Conservation (phyloP, 1,284 basidiomycete genomes). For the Trichosporon ovoides region DNA sequence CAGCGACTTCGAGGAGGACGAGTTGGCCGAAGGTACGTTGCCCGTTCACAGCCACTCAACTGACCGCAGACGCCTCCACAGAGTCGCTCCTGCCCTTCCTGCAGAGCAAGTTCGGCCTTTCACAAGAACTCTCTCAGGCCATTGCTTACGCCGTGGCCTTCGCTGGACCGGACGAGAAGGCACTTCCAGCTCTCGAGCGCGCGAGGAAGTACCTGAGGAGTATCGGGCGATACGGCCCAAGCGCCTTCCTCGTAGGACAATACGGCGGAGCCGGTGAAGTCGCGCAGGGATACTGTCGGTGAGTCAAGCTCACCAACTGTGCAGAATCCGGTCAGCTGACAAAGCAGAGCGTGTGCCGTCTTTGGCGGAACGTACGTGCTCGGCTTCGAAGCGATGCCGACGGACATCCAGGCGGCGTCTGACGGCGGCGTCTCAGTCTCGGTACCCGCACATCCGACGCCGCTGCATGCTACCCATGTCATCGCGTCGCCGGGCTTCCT, state of each 20-base stretch:
- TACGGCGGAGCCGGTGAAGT: slow-evolving; percentile 90
- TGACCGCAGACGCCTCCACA: slow-evolving; percentile 53
- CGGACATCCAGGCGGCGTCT: slow-evolving; percentile 11
- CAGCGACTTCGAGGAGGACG: slow-evolving; percentile 63
- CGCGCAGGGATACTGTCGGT: slow-evolving; percentile 81
- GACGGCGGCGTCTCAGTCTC: slow-evolving; percentile 41
- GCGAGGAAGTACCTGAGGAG: slow-evolving; percentile 70
- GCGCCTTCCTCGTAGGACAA: slow-evolving; percentile 86
- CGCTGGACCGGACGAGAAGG: slow-evolving; percentile 58
- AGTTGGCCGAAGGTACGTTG: slow-evolving; percentile 27
- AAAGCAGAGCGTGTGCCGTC: slow-evolving; percentile 65
- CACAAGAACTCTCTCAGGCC: slow-evolving; percentile 56
- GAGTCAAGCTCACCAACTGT: no score
- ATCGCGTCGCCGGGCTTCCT: slow-evolving; percentile 53
- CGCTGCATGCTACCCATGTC: slow-evolving; percentile 52
- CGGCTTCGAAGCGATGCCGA: slow-evolving; percentile 43
- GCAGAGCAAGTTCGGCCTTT: slow-evolving; percentile 59
- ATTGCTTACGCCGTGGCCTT: slow-evolving; percentile 70
- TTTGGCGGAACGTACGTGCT: slow-evolving; percentile 79
- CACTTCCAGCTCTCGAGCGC: slow-evolving; percentile 60
- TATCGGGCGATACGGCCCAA: slow-evolving; percentile 79
- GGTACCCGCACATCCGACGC: slow-evolving; percentile 56
- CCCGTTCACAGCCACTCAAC: neutral
- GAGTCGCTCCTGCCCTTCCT: slow-evolving; percentile 61
- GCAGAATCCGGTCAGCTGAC: neutral